Evolutionary conservation across 306 rosid species (phyloP), one percentile per base, ranked within the genome.

Genomic region (Bauhinia variegata): DNA sequence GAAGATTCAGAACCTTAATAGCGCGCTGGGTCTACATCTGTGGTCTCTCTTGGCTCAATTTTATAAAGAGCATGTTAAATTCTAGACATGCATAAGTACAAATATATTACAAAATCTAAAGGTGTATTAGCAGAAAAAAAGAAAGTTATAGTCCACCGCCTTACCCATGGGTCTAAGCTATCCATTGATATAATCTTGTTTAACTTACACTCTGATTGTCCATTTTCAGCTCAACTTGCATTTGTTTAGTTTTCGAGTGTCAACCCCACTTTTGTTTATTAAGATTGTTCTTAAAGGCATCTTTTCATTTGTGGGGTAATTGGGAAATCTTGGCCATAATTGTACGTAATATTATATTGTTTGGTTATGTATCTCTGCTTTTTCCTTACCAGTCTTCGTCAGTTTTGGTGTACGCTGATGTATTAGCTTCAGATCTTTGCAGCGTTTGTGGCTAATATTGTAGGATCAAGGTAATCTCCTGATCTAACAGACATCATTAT

Each of bases 131-230:
- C 69, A 10, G 12, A 11, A 39, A 8, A 41, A 41, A 65, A 79
- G 33, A 48, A 56, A 51, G 33, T 41, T n/a, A 4, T 15, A 67
- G 37, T 57, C 46, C 60, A 69, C 60, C 60, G 43, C 1, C 54
- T 4, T 42, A 39, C 58, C 65, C 71, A 49, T 71, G 68, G 49
- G 42, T 78, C 75, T 37, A 68, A 75, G 80, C 84, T 78, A 79
- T 78, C 66, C 10, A 23, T 17, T 55, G 50, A 60, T 38, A 52
- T 54, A 34, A 68, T 58, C 61, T 51, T 18, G 37, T 55, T 62
- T 73, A 74, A 65, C 55, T 52, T 64, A 55, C 18, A 30, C 28
- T 10, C 49, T 36, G 49, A 16, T 74, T 79, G 51, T 33, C 80
- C 67, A 63, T 54, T 78, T 78, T 23, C 75, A 80, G 54, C 78